A percentile compares a stretch with the other conserved stretches of the same genome.
Evolutionary conservation across 208 protist species (phyloP).

Genomic region (Herpetomonas tarakana): DNA sequence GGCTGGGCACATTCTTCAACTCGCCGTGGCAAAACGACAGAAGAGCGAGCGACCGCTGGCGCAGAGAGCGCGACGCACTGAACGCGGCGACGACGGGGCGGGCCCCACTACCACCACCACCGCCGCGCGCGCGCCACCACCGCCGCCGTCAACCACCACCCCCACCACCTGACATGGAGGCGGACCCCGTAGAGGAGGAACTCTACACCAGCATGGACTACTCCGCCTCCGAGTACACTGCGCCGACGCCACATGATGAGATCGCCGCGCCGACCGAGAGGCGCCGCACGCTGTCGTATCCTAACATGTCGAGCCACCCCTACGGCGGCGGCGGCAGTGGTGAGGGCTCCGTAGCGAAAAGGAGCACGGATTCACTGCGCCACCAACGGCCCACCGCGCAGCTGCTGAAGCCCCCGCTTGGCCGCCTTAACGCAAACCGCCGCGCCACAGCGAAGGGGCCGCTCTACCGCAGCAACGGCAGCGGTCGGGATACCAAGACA

Average conservation of each 20-base stretch:
- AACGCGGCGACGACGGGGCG: neutral
- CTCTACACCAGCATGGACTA: neutral
- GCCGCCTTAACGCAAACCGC: no score
- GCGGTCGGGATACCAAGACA: neutral
- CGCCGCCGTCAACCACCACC: neutral
- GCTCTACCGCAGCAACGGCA: neutral
- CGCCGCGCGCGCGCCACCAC: conserved; percentile 1
- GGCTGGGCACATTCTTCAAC: neutral
- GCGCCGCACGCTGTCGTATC: neutral
- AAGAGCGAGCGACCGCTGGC: neutral
- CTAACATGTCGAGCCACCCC: neutral
- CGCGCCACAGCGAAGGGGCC: no score
- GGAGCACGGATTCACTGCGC: neutral
- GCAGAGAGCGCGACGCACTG: neutral
- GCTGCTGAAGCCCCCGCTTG: neutral
- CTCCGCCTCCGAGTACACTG: neutral
- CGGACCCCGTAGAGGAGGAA: neutral
- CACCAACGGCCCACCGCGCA: neutral
- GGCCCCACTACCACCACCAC: neutral
- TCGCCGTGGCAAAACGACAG: neutral
- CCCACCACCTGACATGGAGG: neutral
- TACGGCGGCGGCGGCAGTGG: neutral
- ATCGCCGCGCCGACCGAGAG: neutral
- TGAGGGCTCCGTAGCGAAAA: neutral
- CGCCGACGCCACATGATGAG: no score